phyloP scores from a whole-genome alignment of 192 early-diverging fungal species.

The Tieghemiomyces parasiticus region DNA sequence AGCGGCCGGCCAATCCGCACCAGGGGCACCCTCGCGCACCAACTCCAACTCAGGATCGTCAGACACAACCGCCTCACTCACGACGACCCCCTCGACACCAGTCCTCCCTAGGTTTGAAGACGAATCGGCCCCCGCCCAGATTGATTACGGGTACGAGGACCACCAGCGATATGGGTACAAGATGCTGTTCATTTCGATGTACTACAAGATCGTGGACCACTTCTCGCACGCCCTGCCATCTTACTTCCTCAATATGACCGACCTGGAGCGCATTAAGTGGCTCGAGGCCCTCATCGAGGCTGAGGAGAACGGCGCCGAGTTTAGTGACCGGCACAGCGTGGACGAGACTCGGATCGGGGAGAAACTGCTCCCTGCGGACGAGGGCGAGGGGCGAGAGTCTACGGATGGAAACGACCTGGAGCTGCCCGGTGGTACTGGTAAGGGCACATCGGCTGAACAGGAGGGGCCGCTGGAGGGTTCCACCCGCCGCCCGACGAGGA shows the following conservation, averaged over 20 bases:
- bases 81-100: not conserved
- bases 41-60: not conserved
- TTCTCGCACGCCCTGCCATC: conserved; percentile 8
- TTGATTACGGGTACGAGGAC: conserved; percentile 6
- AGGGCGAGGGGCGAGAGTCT: not conserved
- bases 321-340: not conserved
- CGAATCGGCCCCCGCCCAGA: not conserved
- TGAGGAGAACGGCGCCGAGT: conserved; percentile 5
- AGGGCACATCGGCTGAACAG: too few relatives aligned
- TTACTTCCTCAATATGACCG: conserved; percentile 9
- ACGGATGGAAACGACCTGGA: not conserved
- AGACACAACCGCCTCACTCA: not conserved
- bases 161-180: not conserved
- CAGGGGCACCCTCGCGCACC: not conserved
- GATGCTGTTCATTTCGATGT: not conserved
- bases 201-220: conserved; percentile 6
- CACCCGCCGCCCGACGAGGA: too few relatives aligned
- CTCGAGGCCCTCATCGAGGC: not conserved
- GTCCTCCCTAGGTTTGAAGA: not conserved
- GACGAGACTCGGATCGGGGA: not conserved
- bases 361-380: not conserved
- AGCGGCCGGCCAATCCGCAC: not conserved
- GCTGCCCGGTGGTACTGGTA: not conserved
- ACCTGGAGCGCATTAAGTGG: conserved; percentile 7
- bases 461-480: too few relatives aligned